Conservation (phyloP, 495 filamentous ascomycete species). For the Daldinia grandis region DNA sequence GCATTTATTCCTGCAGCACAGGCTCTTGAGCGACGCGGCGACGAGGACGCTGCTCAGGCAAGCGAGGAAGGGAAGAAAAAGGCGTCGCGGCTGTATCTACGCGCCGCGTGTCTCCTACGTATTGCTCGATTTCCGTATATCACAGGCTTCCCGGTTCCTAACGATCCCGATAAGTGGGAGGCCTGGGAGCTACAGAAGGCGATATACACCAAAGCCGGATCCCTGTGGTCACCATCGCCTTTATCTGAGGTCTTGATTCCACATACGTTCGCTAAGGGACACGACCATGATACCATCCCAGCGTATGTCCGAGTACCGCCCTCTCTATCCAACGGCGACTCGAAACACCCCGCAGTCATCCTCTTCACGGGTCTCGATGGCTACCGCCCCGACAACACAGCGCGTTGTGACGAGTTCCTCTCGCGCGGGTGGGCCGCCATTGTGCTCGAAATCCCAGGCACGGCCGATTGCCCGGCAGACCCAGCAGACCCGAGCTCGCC, state of each 20-base stretch:
- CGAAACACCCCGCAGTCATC: constrained; percentile 66
- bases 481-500: constrained; percentile 55
- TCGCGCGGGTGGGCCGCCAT: constrained; percentile 67
- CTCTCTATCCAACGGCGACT: constrained; percentile 38
- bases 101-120: constrained; percentile 74
- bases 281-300: constrained; percentile 67
- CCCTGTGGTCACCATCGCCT: constrained; percentile 61
- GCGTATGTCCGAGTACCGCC: constrained; percentile 69
- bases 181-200: constrained; percentile 76
- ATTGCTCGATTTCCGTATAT: constrained; percentile 79
- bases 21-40: constrained; percentile 59
- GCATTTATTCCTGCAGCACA: constrained; percentile 68
- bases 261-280: constrained; percentile 57
- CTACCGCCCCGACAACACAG: constrained; percentile 80
- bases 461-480: constrained; percentile 78
- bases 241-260: constrained; percentile 69
- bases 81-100: constrained; percentile 71
- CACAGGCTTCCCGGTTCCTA: constrained; percentile 54
- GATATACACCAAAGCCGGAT: constrained; percentile 67
- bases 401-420: constrained; percentile 71
- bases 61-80: constrained; percentile 52
- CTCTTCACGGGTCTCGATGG: constrained; percentile 82
- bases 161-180: constrained; percentile 59
- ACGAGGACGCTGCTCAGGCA: constrained; percentile 48
- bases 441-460: constrained; percentile 79